Evolutionary conservation across 345 rosid species (phyloP).

Genomic region (Conringia planisiliqua): DNA sequence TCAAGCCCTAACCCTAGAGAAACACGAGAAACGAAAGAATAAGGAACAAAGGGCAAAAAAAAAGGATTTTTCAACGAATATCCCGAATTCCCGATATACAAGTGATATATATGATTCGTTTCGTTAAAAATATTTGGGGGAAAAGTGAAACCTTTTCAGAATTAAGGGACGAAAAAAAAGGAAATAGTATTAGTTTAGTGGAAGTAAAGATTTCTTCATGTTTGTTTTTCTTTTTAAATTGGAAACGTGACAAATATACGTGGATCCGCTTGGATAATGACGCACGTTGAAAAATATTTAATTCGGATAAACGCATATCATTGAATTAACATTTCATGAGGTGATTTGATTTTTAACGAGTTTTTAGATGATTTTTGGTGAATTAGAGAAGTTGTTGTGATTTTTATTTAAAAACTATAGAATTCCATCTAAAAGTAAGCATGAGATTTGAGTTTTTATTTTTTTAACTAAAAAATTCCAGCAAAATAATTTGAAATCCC

Average conservation of each 20-base stretch:
- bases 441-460: too few relatives aligned
- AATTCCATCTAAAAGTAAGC: too few relatives aligned
- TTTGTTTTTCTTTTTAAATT: background rate
- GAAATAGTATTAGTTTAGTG: background rate
- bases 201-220: background rate
- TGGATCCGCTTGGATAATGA: background rate
- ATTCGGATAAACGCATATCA: background rate
- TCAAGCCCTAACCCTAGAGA: conserved; percentile 19
- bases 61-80: background rate
- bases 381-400: too few relatives aligned
- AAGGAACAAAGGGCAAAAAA: background rate
- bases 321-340: too few relatives aligned
- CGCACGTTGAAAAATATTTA: background rate
- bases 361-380: too few relatives aligned
- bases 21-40: background rate
- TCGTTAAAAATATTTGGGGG: background rate
- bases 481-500: too few relatives aligned
- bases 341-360: too few relatives aligned
- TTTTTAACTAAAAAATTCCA: too few relatives aligned
- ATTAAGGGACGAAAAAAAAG: conserved; percentile 13
- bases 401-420: too few relatives aligned
- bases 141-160: conserved; percentile 10
- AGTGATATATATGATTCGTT: background rate
- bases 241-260: background rate
- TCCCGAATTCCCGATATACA: background rate